These are phyloP conservation scores for Phytophthora parvispora DNA, from an alignment of 352 stramenopile species.

Conservation along the genomic window DNA sequence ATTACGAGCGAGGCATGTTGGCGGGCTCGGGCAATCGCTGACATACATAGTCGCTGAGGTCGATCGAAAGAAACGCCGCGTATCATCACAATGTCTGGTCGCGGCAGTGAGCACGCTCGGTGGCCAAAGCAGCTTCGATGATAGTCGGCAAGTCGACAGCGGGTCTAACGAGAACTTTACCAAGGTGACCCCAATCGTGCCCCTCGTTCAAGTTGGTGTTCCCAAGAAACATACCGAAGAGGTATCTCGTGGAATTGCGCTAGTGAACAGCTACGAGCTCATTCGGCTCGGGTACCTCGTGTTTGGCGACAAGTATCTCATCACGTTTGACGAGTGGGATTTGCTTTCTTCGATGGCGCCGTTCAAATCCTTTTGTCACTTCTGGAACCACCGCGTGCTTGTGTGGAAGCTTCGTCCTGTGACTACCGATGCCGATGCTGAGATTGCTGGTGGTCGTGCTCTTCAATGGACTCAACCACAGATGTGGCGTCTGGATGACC, in stretches of 20 bases:
- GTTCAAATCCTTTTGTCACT: slow-evolving; percentile 11
- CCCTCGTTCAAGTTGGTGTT: no score
- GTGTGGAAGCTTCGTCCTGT: slow-evolving; percentile 11
- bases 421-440: neutral
- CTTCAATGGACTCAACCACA: slow-evolving; percentile 1
- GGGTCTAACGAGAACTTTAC: neutral
- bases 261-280: slow-evolving; percentile 37
- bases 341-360: slow-evolving; percentile 20
- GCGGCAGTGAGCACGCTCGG: neutral
- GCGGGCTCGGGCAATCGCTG: neutral
- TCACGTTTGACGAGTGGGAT: slow-evolving; percentile 33
- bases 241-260: neutral
- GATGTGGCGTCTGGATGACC: slow-evolving; percentile 32
- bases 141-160: neutral
- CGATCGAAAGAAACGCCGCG: neutral
- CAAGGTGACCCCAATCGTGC: neutral
- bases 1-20: neutral
- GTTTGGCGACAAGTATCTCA: slow-evolving; percentile 26
- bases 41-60: neutral
- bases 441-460: neutral
- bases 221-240: neutral
- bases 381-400: slow-evolving; percentile 36
- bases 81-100: neutral
- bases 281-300: slow-evolving; percentile 35
- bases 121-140: neutral